Percentiles rank a stretch among this genome's conserved stretches.
These are phyloP conservation scores for Vaccinium myrtillus DNA, from an alignment of 148 eudicot species.

Conservation along the genomic window DNA sequence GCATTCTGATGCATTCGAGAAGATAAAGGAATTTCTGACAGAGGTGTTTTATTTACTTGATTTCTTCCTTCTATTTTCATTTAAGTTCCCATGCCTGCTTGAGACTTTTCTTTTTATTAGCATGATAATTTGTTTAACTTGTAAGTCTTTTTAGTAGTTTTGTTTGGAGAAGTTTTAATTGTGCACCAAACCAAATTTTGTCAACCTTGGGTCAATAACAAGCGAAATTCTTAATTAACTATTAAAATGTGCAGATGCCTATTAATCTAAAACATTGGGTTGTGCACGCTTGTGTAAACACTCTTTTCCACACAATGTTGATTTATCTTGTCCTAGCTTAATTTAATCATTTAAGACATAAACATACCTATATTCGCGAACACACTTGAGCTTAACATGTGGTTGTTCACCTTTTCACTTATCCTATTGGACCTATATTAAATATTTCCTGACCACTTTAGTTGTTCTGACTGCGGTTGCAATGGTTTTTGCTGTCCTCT, in stretches of 20 bases:
- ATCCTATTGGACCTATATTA: neutral
- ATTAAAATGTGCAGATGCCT: neutral
- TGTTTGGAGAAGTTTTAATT: neutral
- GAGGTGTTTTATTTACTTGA: constrained; percentile 40
- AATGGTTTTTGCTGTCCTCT: constrained; percentile 2
- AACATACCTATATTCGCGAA: neutral
- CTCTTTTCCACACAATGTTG: neutral
- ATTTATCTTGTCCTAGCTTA: neutral
- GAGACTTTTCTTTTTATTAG: neutral
- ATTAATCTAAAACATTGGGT: neutral
- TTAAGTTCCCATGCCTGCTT: neutral
- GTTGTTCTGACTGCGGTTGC: constrained; percentile 12
- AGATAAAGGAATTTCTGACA: constrained; percentile 67
- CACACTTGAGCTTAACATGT: neutral
- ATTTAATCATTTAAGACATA: neutral
- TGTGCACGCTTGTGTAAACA: neutral
- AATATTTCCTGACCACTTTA: neutral
- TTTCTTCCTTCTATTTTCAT: constrained; percentile 16
- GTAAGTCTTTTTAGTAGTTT: neutral
- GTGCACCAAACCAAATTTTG: neutral
- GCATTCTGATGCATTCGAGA: constrained; percentile 56
- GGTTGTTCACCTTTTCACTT: neutral
- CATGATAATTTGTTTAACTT: neutral
- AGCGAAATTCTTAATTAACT: neutral
- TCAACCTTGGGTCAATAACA: constrained; percentile 11